Percentiles rank a stretch among this genome's conserved stretches.
Conservation (phyloP, 257 asterid species). For the Solanum infundibuliforme region DNA sequence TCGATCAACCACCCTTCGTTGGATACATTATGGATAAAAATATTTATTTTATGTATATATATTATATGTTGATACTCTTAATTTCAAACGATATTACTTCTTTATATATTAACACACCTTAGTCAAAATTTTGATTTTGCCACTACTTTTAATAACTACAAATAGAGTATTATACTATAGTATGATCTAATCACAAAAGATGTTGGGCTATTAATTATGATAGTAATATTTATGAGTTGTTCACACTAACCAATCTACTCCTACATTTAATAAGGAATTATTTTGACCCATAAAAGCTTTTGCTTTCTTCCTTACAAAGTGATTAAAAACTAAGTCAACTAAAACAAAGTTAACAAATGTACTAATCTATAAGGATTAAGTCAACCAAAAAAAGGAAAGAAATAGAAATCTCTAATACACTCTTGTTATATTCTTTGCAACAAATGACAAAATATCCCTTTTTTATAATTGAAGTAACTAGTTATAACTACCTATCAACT, state of each 20-base stretch:
- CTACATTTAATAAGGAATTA: not conserved
- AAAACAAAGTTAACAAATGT: not conserved
- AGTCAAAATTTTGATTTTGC: not conserved
- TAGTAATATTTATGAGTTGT: not conserved
- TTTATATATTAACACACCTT: not conserved
- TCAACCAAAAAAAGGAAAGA: not conserved
- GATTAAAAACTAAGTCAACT: not conserved
- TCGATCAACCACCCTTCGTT: not conserved
- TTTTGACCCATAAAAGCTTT: not conserved
- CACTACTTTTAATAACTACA: no score
- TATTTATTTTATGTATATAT: no score
- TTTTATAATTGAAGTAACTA: constrained; percentile 1
- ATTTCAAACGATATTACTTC: no score
- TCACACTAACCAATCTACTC: not conserved
- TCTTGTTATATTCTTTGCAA: not conserved
- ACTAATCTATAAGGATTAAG: not conserved
- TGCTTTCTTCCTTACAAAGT: not conserved
- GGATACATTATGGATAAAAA: no score
- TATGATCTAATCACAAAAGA: no score
- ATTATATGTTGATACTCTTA: not conserved
- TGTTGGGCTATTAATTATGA: not conserved
- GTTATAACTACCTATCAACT: not conserved
- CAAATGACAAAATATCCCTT: not conserved
- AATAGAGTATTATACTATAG: no score
- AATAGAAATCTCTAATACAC: not conserved